Evolutionary conservation across 306 rosid species (phyloP).

Genomic region (Lathyrus sativus): DNA sequence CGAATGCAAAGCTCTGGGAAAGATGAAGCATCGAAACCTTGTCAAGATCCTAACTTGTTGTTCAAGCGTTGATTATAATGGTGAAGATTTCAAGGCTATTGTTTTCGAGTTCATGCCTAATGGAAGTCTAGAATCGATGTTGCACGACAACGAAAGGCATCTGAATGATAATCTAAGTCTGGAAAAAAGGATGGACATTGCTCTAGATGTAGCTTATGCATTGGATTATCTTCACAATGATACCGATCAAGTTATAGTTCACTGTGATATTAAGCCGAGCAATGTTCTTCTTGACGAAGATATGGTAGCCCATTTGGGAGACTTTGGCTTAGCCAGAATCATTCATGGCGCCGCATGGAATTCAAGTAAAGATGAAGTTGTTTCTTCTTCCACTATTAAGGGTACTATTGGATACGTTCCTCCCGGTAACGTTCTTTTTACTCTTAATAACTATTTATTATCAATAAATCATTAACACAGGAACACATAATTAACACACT

Average conservation of each 20-base stretch:
- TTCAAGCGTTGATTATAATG: neutral
- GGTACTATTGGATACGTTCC: slow-evolving; percentile 46
- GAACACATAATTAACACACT: no score
- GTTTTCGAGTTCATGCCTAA: neutral
- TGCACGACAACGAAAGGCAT: neutral
- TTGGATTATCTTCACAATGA: neutral
- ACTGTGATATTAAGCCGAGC: neutral
- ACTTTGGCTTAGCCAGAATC: neutral
- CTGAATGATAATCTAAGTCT: neutral
- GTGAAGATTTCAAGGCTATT: neutral
- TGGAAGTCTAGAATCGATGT: neutral
- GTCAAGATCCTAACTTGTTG: neutral
- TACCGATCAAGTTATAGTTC: neutral
- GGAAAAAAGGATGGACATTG: neutral
- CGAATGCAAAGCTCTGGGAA: slow-evolving; percentile 32
- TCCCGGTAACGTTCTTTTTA: slow-evolving; percentile 1
- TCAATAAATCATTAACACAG: no score
- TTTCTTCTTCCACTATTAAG: slow-evolving; percentile 1
- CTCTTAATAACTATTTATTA: no score
- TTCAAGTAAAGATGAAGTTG: neutral
- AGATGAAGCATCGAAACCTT: neutral
- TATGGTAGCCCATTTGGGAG: neutral
- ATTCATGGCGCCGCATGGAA: neutral
- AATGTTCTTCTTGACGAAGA: neutral
- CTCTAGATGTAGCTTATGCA: neutral